Evolutionary conservation across 805 yeast species (phyloP), one percentile per base, ranked within the genome.

Genomic region (Candida alai): DNA sequence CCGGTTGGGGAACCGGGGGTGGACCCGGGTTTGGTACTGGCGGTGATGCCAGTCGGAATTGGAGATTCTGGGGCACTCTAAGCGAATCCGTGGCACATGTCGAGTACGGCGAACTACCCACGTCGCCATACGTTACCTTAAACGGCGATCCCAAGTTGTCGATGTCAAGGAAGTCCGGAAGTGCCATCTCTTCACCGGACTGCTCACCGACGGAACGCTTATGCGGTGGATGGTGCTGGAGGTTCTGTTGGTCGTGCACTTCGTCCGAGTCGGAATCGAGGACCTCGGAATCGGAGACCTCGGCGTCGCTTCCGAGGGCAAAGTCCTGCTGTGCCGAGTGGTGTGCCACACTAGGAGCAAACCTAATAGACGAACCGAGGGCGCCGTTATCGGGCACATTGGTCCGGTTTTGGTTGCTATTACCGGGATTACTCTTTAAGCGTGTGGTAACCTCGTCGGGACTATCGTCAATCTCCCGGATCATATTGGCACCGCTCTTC

Each of bases 141-240:
- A 58, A 58, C 5, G 70, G 70, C 5, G 65, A 56, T 4, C 65
- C 68, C 39, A 59, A 58, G 16, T 40, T 32, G 15, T 35, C 40
- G 9, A 32, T 17, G 8, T 32, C 35, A 15, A 39, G 24, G 12
- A 35, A 36, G 12, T 29, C 28, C 14, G 40, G 29, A 3, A 35
- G 48, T 11, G 44, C 34, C 41, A 60, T 55, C 45, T 61, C 67
- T 37, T 60, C 55, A 18, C 49, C 62, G 40, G 32, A 49, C 10
- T 48, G 37, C 9, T 40, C 24, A 19, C 28, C 30, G 13, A 22
- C 26, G 22, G 51, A 44, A 15, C 49, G 22, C 27, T 54, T 51
- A 1, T 22, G 49, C 2, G 66, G 58, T 3, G 62, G 61, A 39
- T 54, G 39, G 9, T 40, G 24, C 10, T 36, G 30, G 18, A 54